Evolutionary conservation across 1,284 basidiomycete species (phyloP).

Genomic region (Neonothopanus nambi): DNA sequence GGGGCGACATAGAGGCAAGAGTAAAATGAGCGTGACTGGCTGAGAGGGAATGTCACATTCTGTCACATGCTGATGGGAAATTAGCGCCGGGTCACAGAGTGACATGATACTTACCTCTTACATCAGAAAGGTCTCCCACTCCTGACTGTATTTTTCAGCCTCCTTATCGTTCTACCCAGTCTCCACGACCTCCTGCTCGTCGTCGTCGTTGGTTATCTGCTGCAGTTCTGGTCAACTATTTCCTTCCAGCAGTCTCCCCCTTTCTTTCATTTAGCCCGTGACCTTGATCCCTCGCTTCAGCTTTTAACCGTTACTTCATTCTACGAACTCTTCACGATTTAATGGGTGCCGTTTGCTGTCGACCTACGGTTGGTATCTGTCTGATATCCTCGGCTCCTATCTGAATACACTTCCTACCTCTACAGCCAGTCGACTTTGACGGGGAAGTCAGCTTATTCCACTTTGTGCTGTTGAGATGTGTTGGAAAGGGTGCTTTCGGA

Average conservation of each 20-base stretch:
- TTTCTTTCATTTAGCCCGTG: too few relatives aligned
- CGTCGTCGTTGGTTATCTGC: background rate
- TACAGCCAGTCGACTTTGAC: constrained; percentile 95
- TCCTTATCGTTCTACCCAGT: background rate
- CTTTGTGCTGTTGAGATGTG: constrained; percentile 90
- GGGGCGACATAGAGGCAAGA: constrained; percentile 5
- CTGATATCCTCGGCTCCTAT: background rate
- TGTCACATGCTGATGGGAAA: background rate
- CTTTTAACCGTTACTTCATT: constrained; percentile 1
- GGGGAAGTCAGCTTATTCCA: constrained; percentile 97
- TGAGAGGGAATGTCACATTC: background rate
- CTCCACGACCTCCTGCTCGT: background rate
- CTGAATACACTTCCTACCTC: background rate
- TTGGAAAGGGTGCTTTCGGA: constrained; percentile 98
- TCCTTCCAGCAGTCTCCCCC: background rate
- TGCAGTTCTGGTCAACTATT: constrained; percentile 14
- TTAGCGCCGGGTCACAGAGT: too few relatives aligned
- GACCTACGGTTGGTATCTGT: constrained; percentile 59
- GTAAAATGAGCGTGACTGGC: background rate
- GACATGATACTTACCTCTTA: too few relatives aligned
- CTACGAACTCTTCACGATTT: constrained; percentile 3
- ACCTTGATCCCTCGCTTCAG: background rate
- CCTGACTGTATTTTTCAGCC: too few relatives aligned
- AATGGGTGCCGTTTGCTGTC: constrained; percentile 86
- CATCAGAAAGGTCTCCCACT: too few relatives aligned